phyloP scores from a whole-genome alignment of 169 alveolate species.

The Eimeria maxima region DNA sequence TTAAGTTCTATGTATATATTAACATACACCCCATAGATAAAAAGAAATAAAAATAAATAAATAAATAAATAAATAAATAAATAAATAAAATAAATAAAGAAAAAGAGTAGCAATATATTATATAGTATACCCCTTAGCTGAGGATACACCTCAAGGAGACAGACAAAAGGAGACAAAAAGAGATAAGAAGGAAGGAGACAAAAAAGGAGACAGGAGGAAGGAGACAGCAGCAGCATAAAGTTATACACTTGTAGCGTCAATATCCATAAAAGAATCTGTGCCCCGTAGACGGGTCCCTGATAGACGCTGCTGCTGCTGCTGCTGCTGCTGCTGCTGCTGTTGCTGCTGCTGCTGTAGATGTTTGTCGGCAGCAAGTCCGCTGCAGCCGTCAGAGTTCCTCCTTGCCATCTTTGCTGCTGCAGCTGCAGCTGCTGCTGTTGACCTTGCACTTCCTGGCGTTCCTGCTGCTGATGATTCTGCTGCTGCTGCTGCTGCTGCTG shows the following conservation, averaged over 20 bases:
- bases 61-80: no score
- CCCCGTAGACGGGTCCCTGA: background rate
- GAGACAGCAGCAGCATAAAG: background rate
- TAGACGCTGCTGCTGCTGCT: slow-evolving; percentile 9
- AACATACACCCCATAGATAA: no score
- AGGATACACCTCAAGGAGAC: background rate
- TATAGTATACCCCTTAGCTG: background rate
- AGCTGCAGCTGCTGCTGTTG: slow-evolving; percentile 29
- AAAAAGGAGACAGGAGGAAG: background rate
- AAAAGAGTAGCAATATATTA: no score
- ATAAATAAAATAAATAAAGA: no score
- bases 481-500: slow-evolving; percentile 3
- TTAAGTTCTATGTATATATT: no score
- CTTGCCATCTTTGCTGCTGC: slow-evolving; percentile 25
- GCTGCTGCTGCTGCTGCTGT: slow-evolving; percentile 50
- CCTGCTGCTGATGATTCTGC: no score
- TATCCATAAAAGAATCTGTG: background rate
- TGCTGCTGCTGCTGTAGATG: slow-evolving; percentile 26
- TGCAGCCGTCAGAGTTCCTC: background rate
- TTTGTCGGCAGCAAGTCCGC: background rate
- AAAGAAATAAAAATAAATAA: no score
- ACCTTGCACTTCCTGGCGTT: no score
- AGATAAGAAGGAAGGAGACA: background rate
- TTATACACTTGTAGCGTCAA: background rate
- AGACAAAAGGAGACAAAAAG: background rate